Base-by-base conservation (phyloP, 2,329 filamentous ascomycete genomes). In the Capronia coronata region DNA sequence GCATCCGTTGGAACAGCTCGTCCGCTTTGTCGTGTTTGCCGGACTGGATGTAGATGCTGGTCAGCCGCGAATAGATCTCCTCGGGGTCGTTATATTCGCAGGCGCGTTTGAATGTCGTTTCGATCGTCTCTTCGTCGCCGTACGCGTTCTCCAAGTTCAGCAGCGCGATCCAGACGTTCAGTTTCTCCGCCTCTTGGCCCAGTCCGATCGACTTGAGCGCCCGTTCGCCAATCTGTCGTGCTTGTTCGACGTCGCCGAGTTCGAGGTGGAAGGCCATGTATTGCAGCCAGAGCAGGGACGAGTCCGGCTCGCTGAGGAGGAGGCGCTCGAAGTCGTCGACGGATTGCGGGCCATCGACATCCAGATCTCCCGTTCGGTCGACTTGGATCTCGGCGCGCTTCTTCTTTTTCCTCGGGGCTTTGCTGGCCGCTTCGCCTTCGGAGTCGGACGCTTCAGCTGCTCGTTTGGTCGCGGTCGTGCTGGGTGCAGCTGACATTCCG, bases 191-290 rank as follows among this genome's bases (percentile, higher is more conserved):
- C 65, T 95, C 86, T 65, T 96, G 89, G 21, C 87, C 82, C 54
- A 94, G 87, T 67, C 87, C 86, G 71, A 98, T 97, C 13, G 86
- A 94, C 64, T 84, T 83, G 56, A 97, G 79, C 14, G 93, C 93
- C 54, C 93, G 85, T 69, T 96, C 86, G 1, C 88, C 90, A 51
- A 96, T 84, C 58, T 91, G 86, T 42, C 91, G 82, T 10, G 93
- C 90, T 68, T 89, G 93, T 54, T 84, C 81, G 16, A 94, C 76
- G 69, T 98, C 93, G 64, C 87, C 87, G 45, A 94, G 79, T 64
- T 94, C 85, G 67, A 96, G 83, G 69, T 97, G 88, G 77, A 94
- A 94, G n/a, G 90, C 89, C 88, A 98, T 97, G 71, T 98, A 98
- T 58, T 87, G 80, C 47, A 96, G 87, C 93, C 93, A 98, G 22